Base-by-base conservation (phyloP, 345 rosid species). In the Murraya koenigii region DNA sequence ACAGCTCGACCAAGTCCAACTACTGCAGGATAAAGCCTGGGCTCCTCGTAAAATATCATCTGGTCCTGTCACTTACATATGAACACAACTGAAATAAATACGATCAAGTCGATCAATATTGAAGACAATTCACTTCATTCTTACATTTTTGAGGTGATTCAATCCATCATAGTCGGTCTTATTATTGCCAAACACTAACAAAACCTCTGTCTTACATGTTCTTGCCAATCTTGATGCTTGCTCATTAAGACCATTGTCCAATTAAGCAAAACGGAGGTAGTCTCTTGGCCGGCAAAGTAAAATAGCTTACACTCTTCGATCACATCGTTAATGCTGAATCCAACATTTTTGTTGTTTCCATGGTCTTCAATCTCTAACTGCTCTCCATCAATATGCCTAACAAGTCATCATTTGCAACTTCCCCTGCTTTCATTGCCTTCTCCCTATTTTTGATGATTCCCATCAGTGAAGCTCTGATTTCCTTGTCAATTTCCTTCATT, bases 251-350 rank as follows among this genome's bases (percentile, higher is more conserved):
- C 10, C 82, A 81, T 61, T 0, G 88, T 76, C 87, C 87, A 86
- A 69, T 72, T 77, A 11, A 84, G 81, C 75, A 86, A 69, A 39
- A 55, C 39, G 1, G 82, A 76, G 8, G 75, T 75, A n/a, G 85
- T 84, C 74, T 82, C 84, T 61, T 84, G 85, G 26, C 88, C 84
- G 33, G 88, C 83, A 15, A 79, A 68, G 80, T 83, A 83, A 54
- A 83, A 81, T 2, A 80, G 2, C 58, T 75, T 80, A 64, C 84
- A 86, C 77, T 86, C 81, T 25, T 78, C 81, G 9, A 66, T 84
- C 61, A 84, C 82, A 22, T 84, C 87, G 0, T 66, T 25, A 5
- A 69, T 54, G 67, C 66, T 75, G 79, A 84, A 47, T 11, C 84
- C 81, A 6, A 13, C 33, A 15, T 47, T 61, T 75, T 65, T 71